Base-by-base conservation (phyloP, 345 rosid species). In the Leavenworthia alabamica region DNA sequence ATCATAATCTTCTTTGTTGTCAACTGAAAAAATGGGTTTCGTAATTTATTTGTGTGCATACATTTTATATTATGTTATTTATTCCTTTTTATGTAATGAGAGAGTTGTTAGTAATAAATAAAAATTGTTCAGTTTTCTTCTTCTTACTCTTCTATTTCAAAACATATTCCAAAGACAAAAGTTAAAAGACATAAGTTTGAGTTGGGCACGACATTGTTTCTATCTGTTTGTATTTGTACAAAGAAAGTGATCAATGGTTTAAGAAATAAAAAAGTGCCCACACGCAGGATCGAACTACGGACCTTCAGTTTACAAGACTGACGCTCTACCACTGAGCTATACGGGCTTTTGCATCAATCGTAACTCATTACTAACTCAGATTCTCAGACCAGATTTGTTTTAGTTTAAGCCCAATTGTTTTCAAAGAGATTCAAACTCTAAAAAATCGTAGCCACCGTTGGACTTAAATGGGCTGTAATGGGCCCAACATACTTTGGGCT, bases 311-410 rank as follows among this genome's bases (percentile, higher is more conserved):
- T 84, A 80, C 87, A 80, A 84, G 86, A 83, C 88, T 86, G 84
- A 78, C 88, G 89, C 84, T 89, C 88, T 89, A 82, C 88, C 92
- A 83, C 88, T 86, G 86, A 85, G 88, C 92, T 75, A 86, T 83
- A 85, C 69, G 83, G 88, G 90, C 89, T 1, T 3, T 14, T n/a
- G n/a, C n/a, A n/a, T n/a, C n/a, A n/a, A n/a, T n/a, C n/a, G n/a
- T n/a, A n/a, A n/a, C n/a, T n/a, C n/a, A n/a, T n/a, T n/a, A n/a
- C n/a, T n/a, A n/a, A n/a, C n/a, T n/a, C n/a, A n/a, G n/a, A n/a
- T n/a, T n/a, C n/a, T n/a, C n/a, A n/a, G n/a, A n/a, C n/a, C n/a
- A n/a, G n/a, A n/a, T n/a, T n/a, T n/a, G n/a, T n/a, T n/a, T n/a
- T n/a, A n/a, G n/a, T n/a, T n/a, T n/a, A n/a, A n/a, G n/a, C n/a